Percentiles rank a stretch among this genome's conserved stretches.
These are phyloP conservation scores for Candida lessepsii DNA, from an alignment of 805 yeast species.

Conservation along the genomic window DNA sequence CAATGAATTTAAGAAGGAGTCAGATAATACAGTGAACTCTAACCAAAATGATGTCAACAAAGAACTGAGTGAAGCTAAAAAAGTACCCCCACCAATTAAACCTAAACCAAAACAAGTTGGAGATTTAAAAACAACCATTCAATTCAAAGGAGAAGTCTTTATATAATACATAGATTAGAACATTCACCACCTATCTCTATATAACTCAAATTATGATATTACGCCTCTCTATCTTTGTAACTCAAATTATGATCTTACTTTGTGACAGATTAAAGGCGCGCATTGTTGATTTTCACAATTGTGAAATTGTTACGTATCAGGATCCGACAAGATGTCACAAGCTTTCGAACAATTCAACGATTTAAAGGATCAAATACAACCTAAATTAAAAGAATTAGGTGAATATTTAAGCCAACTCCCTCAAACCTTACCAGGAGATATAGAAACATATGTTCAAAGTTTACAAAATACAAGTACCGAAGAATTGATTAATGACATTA, in stretches of 20 bases:
- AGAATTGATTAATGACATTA: slow-evolving; percentile 31
- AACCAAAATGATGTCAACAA: background rate
- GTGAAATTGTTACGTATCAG: slow-evolving; percentile 2
- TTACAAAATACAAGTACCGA: slow-evolving; percentile 15
- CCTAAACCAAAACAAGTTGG: slow-evolving; percentile 12
- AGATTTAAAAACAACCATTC: slow-evolving; percentile 12
- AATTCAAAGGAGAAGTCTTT: slow-evolving; percentile 16
- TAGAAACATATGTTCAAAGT: slow-evolving; percentile 10
- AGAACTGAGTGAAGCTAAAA: background rate
- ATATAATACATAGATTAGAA: slow-evolving; percentile 13
- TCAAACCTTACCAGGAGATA: slow-evolving; percentile 8
- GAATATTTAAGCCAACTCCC: slow-evolving; percentile 8
- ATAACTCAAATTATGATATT: too few relatives aligned
- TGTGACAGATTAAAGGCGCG: too few relatives aligned
- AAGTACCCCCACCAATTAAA: slow-evolving; percentile 13
- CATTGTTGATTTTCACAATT: background rate
- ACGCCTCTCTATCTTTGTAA: too few relatives aligned
- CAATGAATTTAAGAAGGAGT: background rate
- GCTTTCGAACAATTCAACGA: slow-evolving; percentile 12
- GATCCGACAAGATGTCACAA: slow-evolving; percentile 3
- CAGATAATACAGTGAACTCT: too few relatives aligned
- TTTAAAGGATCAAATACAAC: slow-evolving; percentile 10
- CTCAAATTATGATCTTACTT: too few relatives aligned
- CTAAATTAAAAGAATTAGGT: slow-evolving; percentile 11
- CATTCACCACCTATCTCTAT: too few relatives aligned